Percentiles rank a stretch among this genome's conserved stretches.
These are phyloP conservation scores for Candida glucosophila DNA, from an alignment of 1,139 yeast genomes.

Conservation along the genomic window DNA sequence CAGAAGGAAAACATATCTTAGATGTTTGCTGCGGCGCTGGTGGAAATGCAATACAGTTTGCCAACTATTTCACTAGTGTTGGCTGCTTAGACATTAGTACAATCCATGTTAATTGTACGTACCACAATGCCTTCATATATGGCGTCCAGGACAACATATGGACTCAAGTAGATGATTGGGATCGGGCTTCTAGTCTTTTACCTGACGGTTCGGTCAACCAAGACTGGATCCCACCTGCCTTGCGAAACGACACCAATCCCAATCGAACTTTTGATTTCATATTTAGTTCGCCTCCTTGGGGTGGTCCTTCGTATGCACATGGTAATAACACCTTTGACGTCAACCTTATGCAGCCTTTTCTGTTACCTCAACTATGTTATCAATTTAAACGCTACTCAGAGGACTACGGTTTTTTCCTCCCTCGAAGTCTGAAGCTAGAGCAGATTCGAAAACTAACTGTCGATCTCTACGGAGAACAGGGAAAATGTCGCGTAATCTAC, in stretches of 20 bases:
- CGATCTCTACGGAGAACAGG: slow-evolving; percentile 35
- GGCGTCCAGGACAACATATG: slow-evolving; percentile 42
- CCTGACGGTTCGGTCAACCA: slow-evolving; percentile 9
- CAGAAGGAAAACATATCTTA: slow-evolving; percentile 37
- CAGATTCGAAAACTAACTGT: slow-evolving; percentile 46
- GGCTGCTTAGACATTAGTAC: slow-evolving; percentile 62
- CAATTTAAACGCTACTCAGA: slow-evolving; percentile 34
- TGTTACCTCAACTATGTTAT: slow-evolving; percentile 33
- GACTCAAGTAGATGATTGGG: slow-evolving; percentile 52
- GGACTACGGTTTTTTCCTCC: slow-evolving; percentile 67
- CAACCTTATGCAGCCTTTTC: slow-evolving; percentile 38
- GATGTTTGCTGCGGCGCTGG: slow-evolving; percentile 96
- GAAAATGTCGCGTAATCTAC: slow-evolving; percentile 40
- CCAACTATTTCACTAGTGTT: slow-evolving; percentile 45
- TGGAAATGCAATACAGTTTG: slow-evolving; percentile 85
- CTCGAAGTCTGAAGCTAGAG: slow-evolving; percentile 54
- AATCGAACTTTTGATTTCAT: slow-evolving; percentile 47
- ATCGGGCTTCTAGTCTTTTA: slow-evolving; percentile 19
- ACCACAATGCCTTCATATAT: slow-evolving; percentile 67
- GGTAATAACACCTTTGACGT: slow-evolving; percentile 36
- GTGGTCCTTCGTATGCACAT: slow-evolving; percentile 64
- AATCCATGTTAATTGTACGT: slow-evolving; percentile 57
- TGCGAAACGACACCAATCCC: slow-evolving; percentile 9
- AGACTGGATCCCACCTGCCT: slow-evolving; percentile 22
- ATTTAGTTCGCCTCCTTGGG: slow-evolving; percentile 96